Evolutionary conservation across 495 filamentous ascomycete species (phyloP).

Genomic region (Penicillium atrosanguineum): DNA sequence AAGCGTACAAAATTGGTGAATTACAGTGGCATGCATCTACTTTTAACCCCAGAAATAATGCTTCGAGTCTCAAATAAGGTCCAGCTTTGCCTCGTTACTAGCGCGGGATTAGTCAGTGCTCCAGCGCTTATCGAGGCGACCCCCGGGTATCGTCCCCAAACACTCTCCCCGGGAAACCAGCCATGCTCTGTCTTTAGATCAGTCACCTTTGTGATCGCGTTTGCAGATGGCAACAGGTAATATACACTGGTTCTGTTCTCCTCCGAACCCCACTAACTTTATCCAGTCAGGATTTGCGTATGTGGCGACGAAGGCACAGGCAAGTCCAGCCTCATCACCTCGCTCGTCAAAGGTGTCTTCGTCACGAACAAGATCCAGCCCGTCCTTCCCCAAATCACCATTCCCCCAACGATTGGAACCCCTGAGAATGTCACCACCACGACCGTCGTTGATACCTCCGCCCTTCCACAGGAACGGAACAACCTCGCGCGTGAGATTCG

Average conservation of each 20-base stretch:
- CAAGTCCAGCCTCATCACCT: slow-evolving; percentile 54
- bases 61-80: no score
- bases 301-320: slow-evolving; percentile 85
- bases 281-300: slow-evolving; percentile 84
- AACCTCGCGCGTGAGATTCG: slow-evolving; percentile 89
- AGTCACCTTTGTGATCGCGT: not conserved
- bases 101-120: not conserved
- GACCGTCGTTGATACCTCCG: slow-evolving; percentile 94
- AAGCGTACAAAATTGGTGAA: no score
- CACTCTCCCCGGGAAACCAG: not conserved
- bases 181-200: slow-evolving; percentile 3
- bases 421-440: slow-evolving; percentile 94
- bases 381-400: slow-evolving; percentile 88
- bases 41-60: no score
- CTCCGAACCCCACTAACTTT: slow-evolving; percentile 10
- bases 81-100: not conserved
- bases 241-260: not conserved
- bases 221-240: slow-evolving; percentile 38
- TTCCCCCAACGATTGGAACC: slow-evolving; percentile 82
- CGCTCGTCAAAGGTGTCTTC: slow-evolving; percentile 90
- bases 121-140: not conserved
- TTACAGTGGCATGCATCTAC: no score
- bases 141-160: not conserved
- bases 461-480: slow-evolving; percentile 86
- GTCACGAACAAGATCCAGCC: slow-evolving; percentile 91